Percentiles rank a stretch among this genome's conserved stretches.
Conservation (phyloP, 108 stramenopile species). For the Seminavis robusta region DNA sequence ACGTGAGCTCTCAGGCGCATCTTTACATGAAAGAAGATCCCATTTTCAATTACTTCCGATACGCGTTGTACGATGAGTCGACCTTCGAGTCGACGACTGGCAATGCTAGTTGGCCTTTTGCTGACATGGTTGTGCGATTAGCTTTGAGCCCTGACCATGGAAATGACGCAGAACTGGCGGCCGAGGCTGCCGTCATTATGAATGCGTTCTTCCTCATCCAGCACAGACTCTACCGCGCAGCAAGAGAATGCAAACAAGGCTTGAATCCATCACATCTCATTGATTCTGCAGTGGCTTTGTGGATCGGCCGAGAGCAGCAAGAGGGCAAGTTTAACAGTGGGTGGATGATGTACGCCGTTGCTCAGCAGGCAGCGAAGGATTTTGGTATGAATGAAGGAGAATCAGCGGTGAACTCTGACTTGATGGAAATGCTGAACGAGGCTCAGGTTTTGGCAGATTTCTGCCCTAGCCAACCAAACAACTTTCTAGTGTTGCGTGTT, state of each 20-base stretch:
- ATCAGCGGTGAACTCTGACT: constrained; percentile 29
- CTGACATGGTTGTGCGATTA: constrained; percentile 51
- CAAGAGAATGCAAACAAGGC: constrained; percentile 19
- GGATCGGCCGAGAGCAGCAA: constrained; percentile 59
- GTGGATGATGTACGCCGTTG: constrained; percentile 56
- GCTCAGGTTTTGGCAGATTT: constrained; percentile 23
- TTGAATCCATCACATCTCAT: constrained; percentile 18
- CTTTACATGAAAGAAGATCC: constrained; percentile 44
- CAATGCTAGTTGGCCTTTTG: constrained; percentile 44
- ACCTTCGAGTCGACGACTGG: constrained; percentile 31
- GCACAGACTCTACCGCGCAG: constrained; percentile 52
- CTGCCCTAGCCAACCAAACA: background rate
- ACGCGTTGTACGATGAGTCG: constrained; percentile 63
- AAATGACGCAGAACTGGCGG: constrained; percentile 49
- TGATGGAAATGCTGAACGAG: constrained; percentile 41
- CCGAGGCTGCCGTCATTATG: constrained; percentile 58
- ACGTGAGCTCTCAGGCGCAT: constrained; percentile 19
- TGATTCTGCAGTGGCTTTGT: constrained; percentile 73
- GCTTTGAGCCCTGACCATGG: constrained; percentile 38
- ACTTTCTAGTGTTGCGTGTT: constrained; percentile 19
- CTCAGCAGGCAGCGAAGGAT: constrained; percentile 34
- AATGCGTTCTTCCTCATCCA: constrained; percentile 68
- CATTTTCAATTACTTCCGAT: constrained; percentile 65
- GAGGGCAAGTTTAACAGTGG: constrained; percentile 42
- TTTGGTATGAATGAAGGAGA: constrained; percentile 41